Evolutionary conservation across 2,329 filamentous ascomycete species (phyloP).

Genomic region (Fusarium sp.): DNA sequence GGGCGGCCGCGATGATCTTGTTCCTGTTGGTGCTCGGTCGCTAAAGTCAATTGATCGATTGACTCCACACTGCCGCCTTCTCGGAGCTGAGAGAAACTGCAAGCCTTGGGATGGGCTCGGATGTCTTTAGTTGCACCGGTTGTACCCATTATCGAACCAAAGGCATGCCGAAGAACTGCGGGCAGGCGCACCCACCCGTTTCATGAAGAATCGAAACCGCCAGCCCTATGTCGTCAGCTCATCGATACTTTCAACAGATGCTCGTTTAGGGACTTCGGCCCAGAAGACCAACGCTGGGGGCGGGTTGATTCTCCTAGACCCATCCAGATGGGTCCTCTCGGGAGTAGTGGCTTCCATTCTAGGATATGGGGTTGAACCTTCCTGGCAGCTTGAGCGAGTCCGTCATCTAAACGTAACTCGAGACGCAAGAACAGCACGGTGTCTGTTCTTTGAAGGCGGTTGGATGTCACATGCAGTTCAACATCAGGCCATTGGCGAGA

Average conservation of each 20-base stretch:
- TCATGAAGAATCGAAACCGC: neutral
- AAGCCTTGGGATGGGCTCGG: neutral
- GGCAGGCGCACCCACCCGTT: neutral
- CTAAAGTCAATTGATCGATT: slow-evolving; percentile 3
- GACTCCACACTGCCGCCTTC: neutral
- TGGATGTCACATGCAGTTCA: slow-evolving; percentile 7
- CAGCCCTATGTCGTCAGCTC: slow-evolving; percentile 14
- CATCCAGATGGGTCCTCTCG: neutral
- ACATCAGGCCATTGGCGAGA: slow-evolving; percentile 1
- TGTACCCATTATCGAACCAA: slow-evolving; percentile 3
- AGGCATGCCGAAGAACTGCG: slow-evolving; percentile 2
- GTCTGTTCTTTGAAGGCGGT: neutral
- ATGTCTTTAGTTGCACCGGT: neutral
- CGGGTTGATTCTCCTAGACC: neutral
- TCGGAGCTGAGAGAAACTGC: neutral
- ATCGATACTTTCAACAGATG: slow-evolving; percentile 4
- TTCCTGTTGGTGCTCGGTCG: slow-evolving; percentile 3
- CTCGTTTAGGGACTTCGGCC: slow-evolving; percentile 1
- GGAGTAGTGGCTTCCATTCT: neutral
- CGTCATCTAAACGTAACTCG: slow-evolving; percentile 24
- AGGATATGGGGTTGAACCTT: neutral
- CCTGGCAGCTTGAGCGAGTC: neutral
- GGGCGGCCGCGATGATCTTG: neutral
- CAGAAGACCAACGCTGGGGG: neutral
- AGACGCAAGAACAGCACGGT: neutral